Evolutionary conservation across 2,329 filamentous ascomycete genomes (phyloP).

Genomic region (Cladosporium sphaerospermum): DNA sequence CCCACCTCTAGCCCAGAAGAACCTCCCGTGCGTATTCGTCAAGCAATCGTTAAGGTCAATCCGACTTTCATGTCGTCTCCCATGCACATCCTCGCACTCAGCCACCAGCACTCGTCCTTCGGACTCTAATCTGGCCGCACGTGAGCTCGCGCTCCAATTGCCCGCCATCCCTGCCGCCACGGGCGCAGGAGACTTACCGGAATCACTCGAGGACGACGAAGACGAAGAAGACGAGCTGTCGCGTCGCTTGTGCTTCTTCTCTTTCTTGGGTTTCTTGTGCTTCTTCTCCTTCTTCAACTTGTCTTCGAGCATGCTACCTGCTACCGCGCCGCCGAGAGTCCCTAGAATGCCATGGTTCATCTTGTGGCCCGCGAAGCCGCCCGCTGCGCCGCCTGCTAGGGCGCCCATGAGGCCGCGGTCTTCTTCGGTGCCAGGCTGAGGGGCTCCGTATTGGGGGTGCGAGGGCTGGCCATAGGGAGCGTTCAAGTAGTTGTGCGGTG

Average conservation of each 20-base stretch:
- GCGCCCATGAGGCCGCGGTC: constrained; percentile 53
- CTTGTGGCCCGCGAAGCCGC: constrained; percentile 51
- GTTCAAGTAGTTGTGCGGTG: constrained; percentile 12
- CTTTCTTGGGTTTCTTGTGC: constrained; percentile 35
- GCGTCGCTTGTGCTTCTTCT: constrained; percentile 20
- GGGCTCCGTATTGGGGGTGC: constrained; percentile 13
- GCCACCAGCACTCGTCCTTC: constrained; percentile 34
- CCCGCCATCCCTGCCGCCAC: constrained; percentile 21
- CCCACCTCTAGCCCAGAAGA: constrained; percentile 32
- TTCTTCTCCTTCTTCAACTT: constrained; percentile 38
- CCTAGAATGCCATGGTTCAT: constrained; percentile 53
- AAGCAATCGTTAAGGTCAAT: constrained; percentile 35
- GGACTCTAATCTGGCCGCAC: constrained; percentile 27
- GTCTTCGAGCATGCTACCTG: constrained; percentile 51
- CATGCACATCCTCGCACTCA: constrained; percentile 28
- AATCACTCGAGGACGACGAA: constrained; percentile 19
- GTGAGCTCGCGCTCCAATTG: constrained; percentile 34
- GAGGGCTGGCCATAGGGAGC: constrained; percentile 12
- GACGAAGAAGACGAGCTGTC: constrained; percentile 13
- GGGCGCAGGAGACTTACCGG: constrained; percentile 14
- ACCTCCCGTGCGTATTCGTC: constrained; percentile 32
- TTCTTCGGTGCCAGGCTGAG: constrained; percentile 25
- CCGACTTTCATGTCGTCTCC: constrained; percentile 27
- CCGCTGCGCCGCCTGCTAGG: constrained; percentile 51
- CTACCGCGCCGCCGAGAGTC: constrained; percentile 50